phyloP scores from a whole-genome alignment of 441 rosid genomes.

The Viola pubescens region DNA sequence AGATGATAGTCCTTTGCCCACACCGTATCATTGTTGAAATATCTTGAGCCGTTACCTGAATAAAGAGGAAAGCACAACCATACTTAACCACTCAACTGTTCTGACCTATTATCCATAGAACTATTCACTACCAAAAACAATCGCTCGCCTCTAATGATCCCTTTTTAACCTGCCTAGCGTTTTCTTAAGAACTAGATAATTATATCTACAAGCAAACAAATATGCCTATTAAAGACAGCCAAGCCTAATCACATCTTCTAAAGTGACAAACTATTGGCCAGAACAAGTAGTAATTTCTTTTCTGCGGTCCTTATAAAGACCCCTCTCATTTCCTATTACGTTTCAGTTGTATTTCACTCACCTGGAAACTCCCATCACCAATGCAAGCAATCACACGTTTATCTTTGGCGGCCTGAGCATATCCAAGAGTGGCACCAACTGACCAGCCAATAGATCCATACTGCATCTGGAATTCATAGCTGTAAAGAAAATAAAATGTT shows the following conservation, averaged over 20 bases:
- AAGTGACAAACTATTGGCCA: too few relatives aligned
- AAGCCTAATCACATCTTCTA: too few relatives aligned
- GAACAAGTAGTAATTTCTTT: too few relatives aligned
- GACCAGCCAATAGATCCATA: slow-evolving; percentile 80
- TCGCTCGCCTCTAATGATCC: too few relatives aligned
- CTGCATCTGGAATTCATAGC: slow-evolving; percentile 76
- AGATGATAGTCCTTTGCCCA: slow-evolving; percentile 48
- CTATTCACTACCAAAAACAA: too few relatives aligned
- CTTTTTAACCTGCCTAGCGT: too few relatives aligned
- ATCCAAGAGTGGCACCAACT: slow-evolving; percentile 68
- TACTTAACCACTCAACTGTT: not conserved
- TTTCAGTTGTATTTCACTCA: slow-evolving; percentile 6
- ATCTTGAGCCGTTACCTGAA: slow-evolving; percentile 54
- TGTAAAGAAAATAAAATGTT: slow-evolving; percentile 18
- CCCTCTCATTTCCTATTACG: too few relatives aligned
- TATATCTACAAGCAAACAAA: too few relatives aligned
- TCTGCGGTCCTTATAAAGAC: too few relatives aligned
- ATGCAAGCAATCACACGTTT: slow-evolving; percentile 73
- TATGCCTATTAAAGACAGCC: too few relatives aligned
- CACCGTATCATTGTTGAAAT: slow-evolving; percentile 58
- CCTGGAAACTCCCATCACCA: slow-evolving; percentile 81
- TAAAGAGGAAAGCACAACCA: not conserved
- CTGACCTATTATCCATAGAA: not conserved
- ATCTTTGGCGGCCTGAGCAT: slow-evolving; percentile 53
- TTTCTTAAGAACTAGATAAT: too few relatives aligned